Evolutionary conservation across 1,139 yeast genomes (phyloP).

Genomic region (Blastobotrys persicus): DNA sequence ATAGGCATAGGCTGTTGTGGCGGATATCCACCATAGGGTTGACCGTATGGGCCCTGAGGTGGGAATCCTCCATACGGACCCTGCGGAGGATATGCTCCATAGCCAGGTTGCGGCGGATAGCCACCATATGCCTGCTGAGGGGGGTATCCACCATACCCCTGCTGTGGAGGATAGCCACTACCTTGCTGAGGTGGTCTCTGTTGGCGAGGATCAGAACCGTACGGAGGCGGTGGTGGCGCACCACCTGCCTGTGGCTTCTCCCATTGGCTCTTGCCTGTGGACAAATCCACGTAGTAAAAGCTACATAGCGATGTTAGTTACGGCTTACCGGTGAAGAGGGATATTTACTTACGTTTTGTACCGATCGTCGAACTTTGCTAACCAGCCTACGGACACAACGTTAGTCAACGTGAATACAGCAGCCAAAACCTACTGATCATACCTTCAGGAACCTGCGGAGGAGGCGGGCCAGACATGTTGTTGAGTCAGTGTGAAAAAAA

Average conservation of each 20-base stretch:
- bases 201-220: conserved; percentile 20
- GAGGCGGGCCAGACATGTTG: conserved; percentile 28
- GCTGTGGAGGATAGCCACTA: conserved; percentile 21
- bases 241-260: conserved; percentile 58
- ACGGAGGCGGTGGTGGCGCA: conserved; percentile 25
- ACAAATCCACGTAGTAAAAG: conserved; percentile 60
- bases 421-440: conserved; percentile 11
- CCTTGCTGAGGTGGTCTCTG: conserved; percentile 9
- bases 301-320: conserved; percentile 20
- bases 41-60: conserved; percentile 25
- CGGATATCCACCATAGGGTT: conserved; percentile 17
- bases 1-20: conserved; percentile 34
- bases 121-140: conserved; percentile 22
- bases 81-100: conserved; percentile 21
- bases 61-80: conserved; percentile 29
- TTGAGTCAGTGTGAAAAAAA: neutral
- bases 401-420: conserved; percentile 7
- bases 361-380: conserved; percentile 78
- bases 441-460: conserved; percentile 35
- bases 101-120: conserved; percentile 20
- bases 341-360: conserved; percentile 51
- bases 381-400: conserved; percentile 57
- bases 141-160: conserved; percentile 25
- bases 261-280: conserved; percentile 85
- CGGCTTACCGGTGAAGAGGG: neutral